Conservation (phyloP, 2,329 filamentous ascomycete genomes). For the Fusarium xylarioides region DNA sequence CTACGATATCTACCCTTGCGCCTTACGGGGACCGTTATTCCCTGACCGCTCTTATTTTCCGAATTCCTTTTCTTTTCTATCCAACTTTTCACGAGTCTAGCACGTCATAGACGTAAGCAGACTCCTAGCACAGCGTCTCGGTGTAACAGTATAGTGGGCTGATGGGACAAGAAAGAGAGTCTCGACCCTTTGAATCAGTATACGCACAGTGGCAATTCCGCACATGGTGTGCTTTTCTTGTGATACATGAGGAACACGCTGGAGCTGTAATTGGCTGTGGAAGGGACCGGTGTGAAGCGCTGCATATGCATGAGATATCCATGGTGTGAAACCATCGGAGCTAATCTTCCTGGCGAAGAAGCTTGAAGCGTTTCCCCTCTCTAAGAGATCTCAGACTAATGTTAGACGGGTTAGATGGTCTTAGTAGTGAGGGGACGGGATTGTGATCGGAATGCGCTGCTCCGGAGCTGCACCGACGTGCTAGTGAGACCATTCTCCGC, state of each 20-base stretch:
- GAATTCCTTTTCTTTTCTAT: neutral
- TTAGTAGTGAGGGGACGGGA: neutral
- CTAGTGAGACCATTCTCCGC: conserved; percentile 5
- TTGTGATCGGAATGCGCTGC: neutral
- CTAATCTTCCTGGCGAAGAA: conserved; percentile 12
- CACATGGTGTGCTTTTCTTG: neutral
- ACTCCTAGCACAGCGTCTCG: neutral
- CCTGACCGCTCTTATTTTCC: neutral
- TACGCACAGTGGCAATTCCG: neutral
- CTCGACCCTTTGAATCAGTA: neutral
- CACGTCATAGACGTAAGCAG: conserved; percentile 30
- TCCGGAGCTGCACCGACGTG: neutral
- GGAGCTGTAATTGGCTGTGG: neutral
- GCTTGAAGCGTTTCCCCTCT: neutral
- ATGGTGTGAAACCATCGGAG: neutral
- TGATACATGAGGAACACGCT: neutral
- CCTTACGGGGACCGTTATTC: neutral
- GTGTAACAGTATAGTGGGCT: conserved; percentile 4
- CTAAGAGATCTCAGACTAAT: neutral
- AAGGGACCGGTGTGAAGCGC: conserved; percentile 14
- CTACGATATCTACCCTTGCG: neutral
- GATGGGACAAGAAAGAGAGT: neutral
- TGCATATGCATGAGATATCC: conserved; percentile 2
- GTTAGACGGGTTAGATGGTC: neutral
- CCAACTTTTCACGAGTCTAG: neutral